phyloP scores from a whole-genome alignment of 2,329 filamentous ascomycete genomes.

The Falciphora oryzae region DNA sequence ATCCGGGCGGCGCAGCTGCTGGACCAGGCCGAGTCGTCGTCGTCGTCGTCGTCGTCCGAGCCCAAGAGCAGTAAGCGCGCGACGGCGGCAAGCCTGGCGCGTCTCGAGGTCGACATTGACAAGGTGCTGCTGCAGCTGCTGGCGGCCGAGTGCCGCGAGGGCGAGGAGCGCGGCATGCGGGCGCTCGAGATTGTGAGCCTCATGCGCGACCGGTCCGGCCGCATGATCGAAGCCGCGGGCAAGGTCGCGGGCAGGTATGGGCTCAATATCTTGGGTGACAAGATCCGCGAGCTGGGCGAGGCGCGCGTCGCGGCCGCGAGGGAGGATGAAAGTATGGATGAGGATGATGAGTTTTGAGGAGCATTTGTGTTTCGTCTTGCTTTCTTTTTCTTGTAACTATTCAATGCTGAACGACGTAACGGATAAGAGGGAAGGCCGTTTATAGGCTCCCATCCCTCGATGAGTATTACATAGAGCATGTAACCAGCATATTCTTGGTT shows the following conservation, averaged over 20 bases:
- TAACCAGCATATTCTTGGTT: not conserved
- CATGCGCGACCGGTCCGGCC: constrained; percentile 77
- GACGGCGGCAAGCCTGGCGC: constrained; percentile 45
- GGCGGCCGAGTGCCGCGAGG: constrained; percentile 82
- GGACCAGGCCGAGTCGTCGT: constrained; percentile 56
- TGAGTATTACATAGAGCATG: not conserved
- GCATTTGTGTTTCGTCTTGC: not conserved
- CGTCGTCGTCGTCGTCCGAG: constrained; percentile 55
- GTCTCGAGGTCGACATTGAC: constrained; percentile 78
- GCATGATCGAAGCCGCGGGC: constrained; percentile 85
- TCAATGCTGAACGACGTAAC: not conserved
- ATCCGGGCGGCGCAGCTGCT: constrained; percentile 68
- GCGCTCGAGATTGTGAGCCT: constrained; percentile 84
- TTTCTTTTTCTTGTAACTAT: not conserved
- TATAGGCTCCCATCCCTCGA: not conserved
- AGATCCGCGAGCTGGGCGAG: constrained; percentile 84
- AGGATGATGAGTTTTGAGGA: constrained; percentile 9
- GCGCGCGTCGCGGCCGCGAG: constrained; percentile 46
- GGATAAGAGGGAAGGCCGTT: not conserved
- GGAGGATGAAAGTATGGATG: constrained; percentile 8
- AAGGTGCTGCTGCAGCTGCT: constrained; percentile 86
- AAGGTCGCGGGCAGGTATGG: constrained; percentile 88
- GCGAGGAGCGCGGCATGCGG: constrained; percentile 91
- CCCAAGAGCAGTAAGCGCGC: constrained; percentile 41
- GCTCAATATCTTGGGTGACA: constrained; percentile 72